Percentiles rank a stretch among this genome's conserved stretches.
Conservation (phyloP, 768 basidiomycete genomes). For the Amanita fuliginea region DNA sequence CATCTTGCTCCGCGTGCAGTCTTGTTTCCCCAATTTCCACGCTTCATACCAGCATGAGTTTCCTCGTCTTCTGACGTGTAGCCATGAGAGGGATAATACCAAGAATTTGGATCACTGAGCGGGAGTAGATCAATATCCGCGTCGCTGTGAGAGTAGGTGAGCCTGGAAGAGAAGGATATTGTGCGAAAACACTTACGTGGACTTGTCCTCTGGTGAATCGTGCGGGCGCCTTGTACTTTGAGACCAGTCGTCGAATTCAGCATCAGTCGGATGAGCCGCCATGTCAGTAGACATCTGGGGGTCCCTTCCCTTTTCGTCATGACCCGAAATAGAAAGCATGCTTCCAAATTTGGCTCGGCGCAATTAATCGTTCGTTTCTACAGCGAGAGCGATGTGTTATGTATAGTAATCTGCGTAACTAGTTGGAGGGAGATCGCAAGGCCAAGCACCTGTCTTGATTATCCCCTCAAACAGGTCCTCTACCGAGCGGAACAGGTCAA, state of each 20-base stretch:
- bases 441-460: slow-evolving; percentile 36
- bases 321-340: background rate
- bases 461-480: slow-evolving; percentile 37
- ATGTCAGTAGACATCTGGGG: slow-evolving; percentile 2
- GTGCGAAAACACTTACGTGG: background rate
- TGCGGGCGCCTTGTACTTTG: background rate
- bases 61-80: slow-evolving; percentile 57
- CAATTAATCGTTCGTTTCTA: slow-evolving; percentile 4
- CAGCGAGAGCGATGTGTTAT: slow-evolving; percentile 7
- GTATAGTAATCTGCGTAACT: slow-evolving; percentile 22
- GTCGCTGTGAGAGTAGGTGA: slow-evolving; percentile 4
- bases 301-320: background rate
- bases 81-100: slow-evolving; percentile 80
- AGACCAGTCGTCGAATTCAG: slow-evolving; percentile 4
- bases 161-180: background rate
- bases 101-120: slow-evolving; percentile 62
- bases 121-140: slow-evolving; percentile 30
- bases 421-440: slow-evolving; percentile 33
- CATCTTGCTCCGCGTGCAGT: slow-evolving; percentile 65
- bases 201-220: background rate
- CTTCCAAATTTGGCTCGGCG: background rate
- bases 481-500: slow-evolving; percentile 42
- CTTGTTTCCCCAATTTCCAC: slow-evolving; percentile 84
- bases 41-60: slow-evolving; percentile 29
- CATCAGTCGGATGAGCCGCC: slow-evolving; percentile 2